Conservation (phyloP, 1,284 basidiomycete species). For the Irpex rosettiformis region DNA sequence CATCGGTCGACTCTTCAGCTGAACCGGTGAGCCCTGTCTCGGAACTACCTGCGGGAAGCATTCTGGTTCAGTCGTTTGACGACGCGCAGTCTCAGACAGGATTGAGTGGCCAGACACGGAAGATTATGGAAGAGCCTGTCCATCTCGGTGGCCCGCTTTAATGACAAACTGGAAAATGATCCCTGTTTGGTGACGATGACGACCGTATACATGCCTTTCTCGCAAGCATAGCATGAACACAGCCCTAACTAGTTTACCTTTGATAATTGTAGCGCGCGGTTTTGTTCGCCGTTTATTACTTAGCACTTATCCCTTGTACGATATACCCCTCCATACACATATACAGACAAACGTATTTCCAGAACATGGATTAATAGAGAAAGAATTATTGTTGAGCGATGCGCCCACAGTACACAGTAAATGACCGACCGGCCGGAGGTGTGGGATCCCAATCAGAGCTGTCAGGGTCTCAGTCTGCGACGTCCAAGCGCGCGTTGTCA, state of each 20-base stretch:
- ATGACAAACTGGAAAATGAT: not conserved
- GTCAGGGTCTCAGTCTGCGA: not conserved
- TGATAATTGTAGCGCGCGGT: not conserved
- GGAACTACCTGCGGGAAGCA: constrained; percentile 20
- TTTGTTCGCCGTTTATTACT: not conserved
- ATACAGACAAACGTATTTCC: too few relatives aligned
- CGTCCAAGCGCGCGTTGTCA: constrained; percentile 1
- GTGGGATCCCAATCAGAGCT: constrained; percentile 3
- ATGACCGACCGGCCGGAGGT: not conserved
- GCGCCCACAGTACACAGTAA: not conserved
- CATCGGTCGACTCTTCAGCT: constrained; percentile 32
- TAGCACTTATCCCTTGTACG: not conserved
- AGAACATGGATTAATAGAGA: too few relatives aligned
- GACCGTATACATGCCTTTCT: not conserved
- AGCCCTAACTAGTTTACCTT: not conserved
- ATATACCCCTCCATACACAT: too few relatives aligned
- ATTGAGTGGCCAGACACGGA: constrained; percentile 7
- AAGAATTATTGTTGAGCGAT: not conserved
- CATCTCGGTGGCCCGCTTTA: not conserved
- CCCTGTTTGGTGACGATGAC: not conserved
- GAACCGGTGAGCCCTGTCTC: constrained; percentile 34
- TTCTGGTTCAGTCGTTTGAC: constrained; percentile 18
- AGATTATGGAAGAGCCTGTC: not conserved
- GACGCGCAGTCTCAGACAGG: constrained; percentile 3
- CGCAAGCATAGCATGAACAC: not conserved